Evolutionary conservation across 768 basidiomycete genomes (phyloP), one percentile per base, ranked within the genome.

Genomic region (Thelephora aurantiotincta): DNA sequence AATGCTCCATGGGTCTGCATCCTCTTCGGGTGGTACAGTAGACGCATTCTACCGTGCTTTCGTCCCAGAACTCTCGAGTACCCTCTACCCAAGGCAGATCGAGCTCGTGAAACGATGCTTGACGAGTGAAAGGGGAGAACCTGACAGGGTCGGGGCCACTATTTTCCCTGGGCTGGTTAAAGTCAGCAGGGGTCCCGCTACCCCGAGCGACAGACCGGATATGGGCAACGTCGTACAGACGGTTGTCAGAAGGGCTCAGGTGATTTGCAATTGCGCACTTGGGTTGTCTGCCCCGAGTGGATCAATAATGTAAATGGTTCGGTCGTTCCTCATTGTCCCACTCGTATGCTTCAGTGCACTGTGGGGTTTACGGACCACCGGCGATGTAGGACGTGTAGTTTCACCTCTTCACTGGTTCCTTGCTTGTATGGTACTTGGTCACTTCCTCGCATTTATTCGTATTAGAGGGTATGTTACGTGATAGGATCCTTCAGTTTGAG

Each of bases 101-200:
- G 89, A 92, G 59, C 75, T 91, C 37, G 77, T 89, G 41, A 86
- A 88, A 60, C 68, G 88, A 23, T 92, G 89, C 64, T 58, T 83
- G 55, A 78, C 69, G 55, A 83, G 78, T 52, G 89, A 91, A 61
- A 62, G 71, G 30, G 81, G 83, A 5, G 82, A 89, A 44, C 57
- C 66, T 2, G 86, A 90, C 55, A 68, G 73, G 11, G 86, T 91
- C 3, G 89, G 89, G 11, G 78, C 85, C 3, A 87, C 87, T 0
- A 77, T 91, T 52, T 92, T 92, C 60, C 88, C 88, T 2, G 89
- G 89, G 2, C 68, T 91, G 23, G 89, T 90, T 46, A 92, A 91
- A 63, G 79, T 90, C 12, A 74, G 76, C 1, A 69, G 67, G 50
- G 69, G 64, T 0, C 53, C 64, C 0, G 44, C 57, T 6, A 57